Evolutionary conservation across 2,329 filamentous ascomycete species (phyloP).

Genomic region (Paraconiothyrium brasiliense): DNA sequence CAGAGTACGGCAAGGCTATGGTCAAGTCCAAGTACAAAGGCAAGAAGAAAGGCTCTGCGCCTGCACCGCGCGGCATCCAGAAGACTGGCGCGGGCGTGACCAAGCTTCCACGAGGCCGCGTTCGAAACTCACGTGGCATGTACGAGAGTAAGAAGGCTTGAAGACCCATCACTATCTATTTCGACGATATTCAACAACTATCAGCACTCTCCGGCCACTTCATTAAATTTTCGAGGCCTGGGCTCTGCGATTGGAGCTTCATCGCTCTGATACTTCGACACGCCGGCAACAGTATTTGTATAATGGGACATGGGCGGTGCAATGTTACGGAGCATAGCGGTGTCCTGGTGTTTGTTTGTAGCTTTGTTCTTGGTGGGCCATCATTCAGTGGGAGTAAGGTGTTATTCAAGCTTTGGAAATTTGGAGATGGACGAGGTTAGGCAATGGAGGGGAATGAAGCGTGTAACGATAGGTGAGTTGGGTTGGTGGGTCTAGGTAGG

Average conservation of each 20-base stretch:
- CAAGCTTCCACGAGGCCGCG: constrained; percentile 15
- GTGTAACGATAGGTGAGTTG: not conserved
- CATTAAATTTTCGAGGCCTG: not conserved
- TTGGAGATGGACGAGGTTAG: not conserved
- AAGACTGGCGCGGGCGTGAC: constrained; percentile 26
- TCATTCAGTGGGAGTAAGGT: constrained; percentile 3
- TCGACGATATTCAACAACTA: constrained; percentile 7
- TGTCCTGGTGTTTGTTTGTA: constrained; percentile 6
- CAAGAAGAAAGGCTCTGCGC: constrained; percentile 20
- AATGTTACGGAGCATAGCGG: constrained; percentile 16
- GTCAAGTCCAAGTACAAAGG: constrained; percentile 13
- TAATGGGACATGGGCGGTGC: constrained; percentile 10
- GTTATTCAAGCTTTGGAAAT: not conserved
- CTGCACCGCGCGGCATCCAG: constrained; percentile 23
- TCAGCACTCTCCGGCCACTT: not conserved
- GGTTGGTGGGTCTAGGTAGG: not conserved
- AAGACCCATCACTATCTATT: not conserved
- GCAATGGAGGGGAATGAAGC: not conserved
- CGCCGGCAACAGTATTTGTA: not conserved
- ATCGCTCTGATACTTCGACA: not conserved
- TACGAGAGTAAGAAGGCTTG: constrained; percentile 3
- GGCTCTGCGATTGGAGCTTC: not conserved
- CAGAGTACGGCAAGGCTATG: constrained; percentile 9
- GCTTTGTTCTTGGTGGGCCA: not conserved
- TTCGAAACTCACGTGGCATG: constrained; percentile 10